phyloP scores from a whole-genome alignment of 768 basidiomycete species.

The Lentinus tigrinus region DNA sequence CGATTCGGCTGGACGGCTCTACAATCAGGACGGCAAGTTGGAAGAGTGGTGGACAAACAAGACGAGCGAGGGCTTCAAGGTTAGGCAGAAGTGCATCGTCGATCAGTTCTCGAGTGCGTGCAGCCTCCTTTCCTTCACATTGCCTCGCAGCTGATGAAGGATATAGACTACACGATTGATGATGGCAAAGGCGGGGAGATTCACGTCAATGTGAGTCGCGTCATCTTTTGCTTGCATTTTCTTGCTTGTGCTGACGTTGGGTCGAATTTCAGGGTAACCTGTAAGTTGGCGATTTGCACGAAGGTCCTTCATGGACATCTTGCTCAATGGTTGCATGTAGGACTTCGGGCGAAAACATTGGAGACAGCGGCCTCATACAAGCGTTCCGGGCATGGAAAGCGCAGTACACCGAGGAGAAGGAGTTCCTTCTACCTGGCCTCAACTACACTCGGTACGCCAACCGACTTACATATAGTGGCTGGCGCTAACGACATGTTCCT shows the following conservation, averaged over 20 bases:
- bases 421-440: slow-evolving; percentile 82
- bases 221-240: not conserved
- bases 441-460: slow-evolving; percentile 60
- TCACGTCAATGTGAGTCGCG: slow-evolving; percentile 72
- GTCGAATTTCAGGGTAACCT: slow-evolving; percentile 70
- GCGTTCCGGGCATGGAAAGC: slow-evolving; percentile 91
- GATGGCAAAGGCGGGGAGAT: slow-evolving; percentile 84
- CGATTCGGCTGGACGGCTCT: slow-evolving; percentile 85
- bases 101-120: slow-evolving; percentile 80
- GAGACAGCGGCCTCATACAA: slow-evolving; percentile 81
- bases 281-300: slow-evolving; percentile 39
- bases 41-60: slow-evolving; percentile 92
- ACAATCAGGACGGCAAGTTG: slow-evolving; percentile 85
- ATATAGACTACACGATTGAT: slow-evolving; percentile 71
- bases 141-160: not conserved
- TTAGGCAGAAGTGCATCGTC: slow-evolving; percentile 85
- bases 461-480: not conserved
- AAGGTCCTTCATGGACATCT: not conserved
- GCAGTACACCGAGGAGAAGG: slow-evolving; percentile 61
- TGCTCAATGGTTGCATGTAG: slow-evolving; percentile 34
- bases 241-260: too few species aligned
- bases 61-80: slow-evolving; percentile 81
- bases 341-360: slow-evolving; percentile 91
- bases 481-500: not conserved
- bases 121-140: too few species aligned